Evolutionary conservation across 169 alveolate genomes (phyloP).

Genomic region (Babesia divergens): DNA sequence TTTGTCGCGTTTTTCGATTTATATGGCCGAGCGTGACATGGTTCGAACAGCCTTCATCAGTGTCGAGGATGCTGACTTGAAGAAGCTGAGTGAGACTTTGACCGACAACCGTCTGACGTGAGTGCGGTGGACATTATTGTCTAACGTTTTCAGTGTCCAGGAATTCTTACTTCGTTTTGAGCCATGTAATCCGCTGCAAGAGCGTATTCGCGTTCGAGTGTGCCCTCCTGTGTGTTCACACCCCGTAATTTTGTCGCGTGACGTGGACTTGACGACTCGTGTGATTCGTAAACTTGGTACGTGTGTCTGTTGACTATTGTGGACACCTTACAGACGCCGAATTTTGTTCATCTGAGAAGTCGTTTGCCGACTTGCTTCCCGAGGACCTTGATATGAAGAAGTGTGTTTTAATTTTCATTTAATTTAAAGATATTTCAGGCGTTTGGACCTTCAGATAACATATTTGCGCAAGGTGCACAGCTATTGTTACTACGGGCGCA

Average conservation of each 20-base stretch:
- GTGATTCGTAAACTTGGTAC: slow-evolving; percentile 58
- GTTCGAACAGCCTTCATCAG: slow-evolving; percentile 59
- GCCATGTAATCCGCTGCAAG: slow-evolving; percentile 62
- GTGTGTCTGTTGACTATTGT: neutral
- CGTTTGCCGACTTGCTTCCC: slow-evolving; percentile 32
- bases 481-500: slow-evolving; percentile 63
- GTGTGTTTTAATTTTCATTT: neutral
- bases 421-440: neutral
- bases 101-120: slow-evolving; percentile 23
- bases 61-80: slow-evolving; percentile 43
- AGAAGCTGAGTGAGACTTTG: slow-evolving; percentile 26
- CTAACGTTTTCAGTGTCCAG: slow-evolving; percentile 8
- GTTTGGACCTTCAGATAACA: slow-evolving; percentile 58
- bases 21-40: slow-evolving; percentile 60
- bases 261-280: slow-evolving; percentile 38
- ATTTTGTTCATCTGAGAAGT: slow-evolving; percentile 32
- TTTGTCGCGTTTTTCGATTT: slow-evolving; percentile 29
- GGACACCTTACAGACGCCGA: slow-evolving; percentile 36
- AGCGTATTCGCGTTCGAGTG: slow-evolving; percentile 38
- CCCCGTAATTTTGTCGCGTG: slow-evolving; percentile 41
- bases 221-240: slow-evolving; percentile 70
- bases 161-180: slow-evolving; percentile 52
- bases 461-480: slow-evolving; percentile 61
- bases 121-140: neutral
- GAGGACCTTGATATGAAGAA: slow-evolving; percentile 37